phyloP scores from a whole-genome alignment of 306 rosid species.

The Trifolium dubium region DNA sequence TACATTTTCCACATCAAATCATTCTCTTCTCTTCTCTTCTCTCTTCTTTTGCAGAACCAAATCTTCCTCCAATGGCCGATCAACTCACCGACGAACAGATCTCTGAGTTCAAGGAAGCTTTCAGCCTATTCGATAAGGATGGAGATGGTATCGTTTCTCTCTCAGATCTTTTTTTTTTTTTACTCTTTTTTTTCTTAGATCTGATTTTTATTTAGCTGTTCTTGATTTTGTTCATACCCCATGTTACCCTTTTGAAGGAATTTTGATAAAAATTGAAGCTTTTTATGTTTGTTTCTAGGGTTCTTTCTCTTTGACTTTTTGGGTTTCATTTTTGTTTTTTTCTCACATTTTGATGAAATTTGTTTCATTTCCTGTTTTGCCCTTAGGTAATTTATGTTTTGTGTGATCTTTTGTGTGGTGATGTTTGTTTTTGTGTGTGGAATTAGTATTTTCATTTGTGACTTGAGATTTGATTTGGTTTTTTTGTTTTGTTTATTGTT shows the following conservation, averaged over 20 bases:
- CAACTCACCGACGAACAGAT: conserved; percentile 88
- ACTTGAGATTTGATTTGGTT: conserved; percentile 4
- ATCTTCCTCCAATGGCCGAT: conserved; percentile 64
- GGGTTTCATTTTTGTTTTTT: conserved; percentile 17
- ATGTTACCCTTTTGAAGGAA: background rate
- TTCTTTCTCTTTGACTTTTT: conserved; percentile 42
- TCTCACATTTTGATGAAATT: background rate
- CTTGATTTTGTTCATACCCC: background rate
- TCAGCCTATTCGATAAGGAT: conserved; percentile 86
- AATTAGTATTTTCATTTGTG: background rate
- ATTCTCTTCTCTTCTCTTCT: background rate
- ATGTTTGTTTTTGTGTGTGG: background rate
- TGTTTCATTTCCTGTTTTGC: conserved; percentile 11
- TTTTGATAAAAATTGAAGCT: background rate
- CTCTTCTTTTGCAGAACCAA: background rate
- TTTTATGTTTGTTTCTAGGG: conserved; percentile 43
- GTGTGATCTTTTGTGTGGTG: conserved; percentile 17
- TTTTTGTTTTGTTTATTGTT: background rate
- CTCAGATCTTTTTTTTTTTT: conserved; percentile 42
- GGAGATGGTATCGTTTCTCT: conserved; percentile 75
- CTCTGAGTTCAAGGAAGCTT: conserved; percentile 87
- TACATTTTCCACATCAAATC: conserved; percentile 15
- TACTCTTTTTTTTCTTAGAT: conserved; percentile 30
- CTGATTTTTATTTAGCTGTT: conserved; percentile 18
- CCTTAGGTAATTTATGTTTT: background rate